phyloP scores from a whole-genome alignment of 495 filamentous ascomycete species.

The Aspergillus sclerotiicarbonarius region DNA sequence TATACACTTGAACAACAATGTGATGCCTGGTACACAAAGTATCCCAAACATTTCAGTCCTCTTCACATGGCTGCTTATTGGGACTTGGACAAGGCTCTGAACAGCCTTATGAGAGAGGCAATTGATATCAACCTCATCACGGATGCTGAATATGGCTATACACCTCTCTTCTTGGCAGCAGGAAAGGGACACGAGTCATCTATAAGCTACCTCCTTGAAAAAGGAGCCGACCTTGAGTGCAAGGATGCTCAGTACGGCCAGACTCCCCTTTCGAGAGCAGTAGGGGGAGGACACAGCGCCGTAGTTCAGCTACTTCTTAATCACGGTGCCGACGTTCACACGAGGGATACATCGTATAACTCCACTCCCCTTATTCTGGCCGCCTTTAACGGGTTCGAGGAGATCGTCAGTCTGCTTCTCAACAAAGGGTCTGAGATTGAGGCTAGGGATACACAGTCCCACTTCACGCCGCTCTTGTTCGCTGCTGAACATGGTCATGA shows the following conservation, averaged over 20 bases:
- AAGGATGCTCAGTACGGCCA: background rate
- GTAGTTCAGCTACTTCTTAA: conserved; percentile 21
- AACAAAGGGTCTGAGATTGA: background rate
- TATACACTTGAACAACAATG: background rate
- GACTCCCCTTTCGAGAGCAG: background rate
- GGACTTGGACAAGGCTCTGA: background rate
- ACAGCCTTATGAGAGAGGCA: background rate
- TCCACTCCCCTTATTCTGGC: conserved; percentile 24
- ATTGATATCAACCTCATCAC: background rate
- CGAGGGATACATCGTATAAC: conserved; percentile 10
- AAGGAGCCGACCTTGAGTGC: background rate
- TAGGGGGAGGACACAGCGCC: background rate
- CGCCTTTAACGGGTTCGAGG: background rate
- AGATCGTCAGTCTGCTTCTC: background rate
- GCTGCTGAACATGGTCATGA: conserved; percentile 18
- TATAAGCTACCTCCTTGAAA: background rate
- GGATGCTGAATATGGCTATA: conserved; percentile 1
- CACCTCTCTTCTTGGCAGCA: conserved; percentile 23
- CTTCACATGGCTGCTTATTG: background rate
- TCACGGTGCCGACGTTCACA: conserved; percentile 15
- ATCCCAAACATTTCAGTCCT: background rate
- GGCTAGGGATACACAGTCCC: background rate
- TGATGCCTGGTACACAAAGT: background rate
- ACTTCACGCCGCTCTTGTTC: conserved; percentile 12
- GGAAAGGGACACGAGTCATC: conserved; percentile 12